A percentile compares a stretch with the other conserved stretches of the same genome.
Evolutionary conservation across 1,284 basidiomycete species (phyloP).

Genomic region (Malassezia slooffiae): DNA sequence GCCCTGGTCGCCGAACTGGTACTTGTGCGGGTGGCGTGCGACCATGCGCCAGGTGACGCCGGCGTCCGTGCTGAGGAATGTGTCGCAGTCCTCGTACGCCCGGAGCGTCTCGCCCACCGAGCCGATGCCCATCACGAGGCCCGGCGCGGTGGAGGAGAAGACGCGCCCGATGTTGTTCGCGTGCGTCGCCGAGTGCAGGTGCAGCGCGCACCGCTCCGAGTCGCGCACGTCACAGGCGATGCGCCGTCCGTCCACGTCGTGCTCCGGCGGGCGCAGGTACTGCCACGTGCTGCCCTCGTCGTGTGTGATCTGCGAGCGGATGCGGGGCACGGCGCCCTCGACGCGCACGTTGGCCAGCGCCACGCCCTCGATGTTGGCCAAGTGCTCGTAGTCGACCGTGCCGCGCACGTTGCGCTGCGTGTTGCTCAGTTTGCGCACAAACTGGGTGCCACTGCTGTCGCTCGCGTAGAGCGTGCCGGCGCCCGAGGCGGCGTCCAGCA

Average conservation of each 20-base stretch:
- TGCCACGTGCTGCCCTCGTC: conserved; percentile 82
- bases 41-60: conserved; percentile 78
- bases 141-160: conserved; percentile 87
- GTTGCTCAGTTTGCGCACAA: conserved; percentile 77
- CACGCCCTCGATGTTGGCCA: conserved; percentile 85
- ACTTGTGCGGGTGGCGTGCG: conserved; percentile 68
- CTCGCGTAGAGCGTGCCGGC: conserved; percentile 87
- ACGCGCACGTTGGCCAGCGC: conserved; percentile 78
- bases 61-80: conserved; percentile 80
- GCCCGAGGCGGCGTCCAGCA: conserved; percentile 52
- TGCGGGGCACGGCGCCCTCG: conserved; percentile 62
- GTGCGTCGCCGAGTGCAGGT: conserved; percentile 78
- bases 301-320: conserved; percentile 60
- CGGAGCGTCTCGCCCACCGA: conserved; percentile 63
- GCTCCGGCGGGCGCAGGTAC: conserved; percentile 57
- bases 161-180: conserved; percentile 85
- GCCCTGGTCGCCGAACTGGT: conserved; percentile 85
- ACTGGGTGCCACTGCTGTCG: conserved; percentile 87
- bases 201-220: conserved; percentile 61
- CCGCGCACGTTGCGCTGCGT: conserved; percentile 79
- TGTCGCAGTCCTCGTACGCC: conserved; percentile 80
- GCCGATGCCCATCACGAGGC: conserved; percentile 88
- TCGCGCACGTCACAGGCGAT: conserved; percentile 58
- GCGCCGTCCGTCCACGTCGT: conserved; percentile 56
- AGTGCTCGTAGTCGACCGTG: conserved; percentile 83